Conservation (phyloP, 2,329 filamentous ascomycete genomes). For the Fusarium poae region DNA sequence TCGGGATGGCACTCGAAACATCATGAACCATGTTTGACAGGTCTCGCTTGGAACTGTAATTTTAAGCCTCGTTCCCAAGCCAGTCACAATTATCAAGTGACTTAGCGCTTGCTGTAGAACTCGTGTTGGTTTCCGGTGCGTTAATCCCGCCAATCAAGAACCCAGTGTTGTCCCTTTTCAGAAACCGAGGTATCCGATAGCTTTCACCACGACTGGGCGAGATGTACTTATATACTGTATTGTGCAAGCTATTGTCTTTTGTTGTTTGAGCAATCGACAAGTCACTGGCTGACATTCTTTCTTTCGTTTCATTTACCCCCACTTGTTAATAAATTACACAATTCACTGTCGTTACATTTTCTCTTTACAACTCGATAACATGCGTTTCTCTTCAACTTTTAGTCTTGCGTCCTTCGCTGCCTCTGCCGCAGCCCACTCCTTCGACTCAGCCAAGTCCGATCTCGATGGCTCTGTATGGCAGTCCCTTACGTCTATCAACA, state of each 20-base stretch:
- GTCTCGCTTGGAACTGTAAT: background rate
- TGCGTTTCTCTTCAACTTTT: slow-evolving; percentile 45
- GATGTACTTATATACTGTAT: background rate
- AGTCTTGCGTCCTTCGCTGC: slow-evolving; percentile 44
- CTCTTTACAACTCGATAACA: slow-evolving; percentile 16
- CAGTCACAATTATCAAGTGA: background rate
- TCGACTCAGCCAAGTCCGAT: slow-evolving; percentile 43
- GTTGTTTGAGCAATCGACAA: background rate
- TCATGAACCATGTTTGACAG: background rate
- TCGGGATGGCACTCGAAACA: background rate
- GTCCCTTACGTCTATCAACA: slow-evolving; percentile 32
- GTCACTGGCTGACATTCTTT: slow-evolving; percentile 31
- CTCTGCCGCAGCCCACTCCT: slow-evolving; percentile 37
- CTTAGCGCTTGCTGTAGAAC: background rate
- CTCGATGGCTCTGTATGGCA: slow-evolving; percentile 51
- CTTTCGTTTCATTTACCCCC: slow-evolving; percentile 7
- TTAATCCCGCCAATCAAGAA: background rate
- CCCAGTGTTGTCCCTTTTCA: background rate
- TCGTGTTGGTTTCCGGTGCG: background rate
- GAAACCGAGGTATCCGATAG: background rate
- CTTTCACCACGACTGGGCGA: background rate
- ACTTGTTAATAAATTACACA: background rate
- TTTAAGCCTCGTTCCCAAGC: background rate
- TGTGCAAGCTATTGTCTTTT: no score
- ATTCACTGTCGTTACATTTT: slow-evolving; percentile 13